These are phyloP conservation scores for Crithidia mellificae DNA, from an alignment of 208 protist genomes.

Conservation along the genomic window DNA sequence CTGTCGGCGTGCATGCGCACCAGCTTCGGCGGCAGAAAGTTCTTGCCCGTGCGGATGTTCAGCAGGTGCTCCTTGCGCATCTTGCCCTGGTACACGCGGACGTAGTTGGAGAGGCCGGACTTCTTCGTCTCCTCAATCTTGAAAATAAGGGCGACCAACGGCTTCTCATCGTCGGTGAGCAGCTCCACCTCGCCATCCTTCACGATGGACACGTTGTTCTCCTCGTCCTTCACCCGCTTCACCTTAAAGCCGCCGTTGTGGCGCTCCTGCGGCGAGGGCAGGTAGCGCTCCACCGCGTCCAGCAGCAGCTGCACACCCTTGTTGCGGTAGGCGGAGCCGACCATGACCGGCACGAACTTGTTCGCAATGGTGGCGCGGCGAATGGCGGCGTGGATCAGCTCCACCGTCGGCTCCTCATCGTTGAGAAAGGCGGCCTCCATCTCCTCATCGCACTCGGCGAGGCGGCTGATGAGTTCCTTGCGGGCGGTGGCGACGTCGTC, in stretches of 20 bases:
- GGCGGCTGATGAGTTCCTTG: constrained; percentile 89
- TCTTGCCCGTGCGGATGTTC: constrained; percentile 88
- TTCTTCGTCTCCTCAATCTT: constrained; percentile 97
- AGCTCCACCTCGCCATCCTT: constrained; percentile 85
- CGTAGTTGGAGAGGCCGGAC: constrained; percentile 98
- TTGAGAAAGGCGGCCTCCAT: constrained; percentile 95
- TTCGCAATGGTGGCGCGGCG: constrained; percentile 92
- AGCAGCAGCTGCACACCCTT: constrained; percentile 98
- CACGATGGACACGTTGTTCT: constrained; percentile 69
- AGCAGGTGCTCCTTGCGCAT: constrained; percentile 91
- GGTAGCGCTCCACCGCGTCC: constrained; percentile 96
- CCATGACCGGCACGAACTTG: constrained; percentile 96
- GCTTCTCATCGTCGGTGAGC: constrained; percentile 88
- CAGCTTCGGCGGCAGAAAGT: constrained; percentile 94
- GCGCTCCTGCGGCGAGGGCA: constrained; percentile 96
- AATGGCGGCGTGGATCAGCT: constrained; percentile 93
- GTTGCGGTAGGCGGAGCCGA: constrained; percentile 98
- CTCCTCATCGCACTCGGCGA: constrained; percentile 96
- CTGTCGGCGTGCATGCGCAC: constrained; percentile 98
- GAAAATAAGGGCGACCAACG: constrained; percentile 97
- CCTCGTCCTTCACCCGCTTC: constrained; percentile 89
- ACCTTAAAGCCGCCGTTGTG: constrained; percentile 76
- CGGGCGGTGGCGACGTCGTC: constrained; percentile 76
- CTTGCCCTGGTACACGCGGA: constrained; percentile 98
- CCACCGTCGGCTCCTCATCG: constrained; percentile 89